Conservation (phyloP, 306 rosid genomes). For the Trifolium subterraneum region DNA sequence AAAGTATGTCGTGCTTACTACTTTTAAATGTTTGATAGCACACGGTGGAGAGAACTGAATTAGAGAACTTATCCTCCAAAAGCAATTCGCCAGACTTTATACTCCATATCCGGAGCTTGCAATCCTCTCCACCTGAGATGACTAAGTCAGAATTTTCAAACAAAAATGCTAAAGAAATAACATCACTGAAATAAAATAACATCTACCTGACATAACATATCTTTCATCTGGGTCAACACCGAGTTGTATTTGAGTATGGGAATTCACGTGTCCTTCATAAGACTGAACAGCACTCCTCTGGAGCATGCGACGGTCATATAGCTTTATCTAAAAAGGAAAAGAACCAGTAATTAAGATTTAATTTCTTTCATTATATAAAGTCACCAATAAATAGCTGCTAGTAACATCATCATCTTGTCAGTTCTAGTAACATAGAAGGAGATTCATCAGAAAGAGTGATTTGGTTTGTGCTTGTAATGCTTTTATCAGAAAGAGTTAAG, state of each 20-base stretch:
- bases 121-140: conserved; percentile 85
- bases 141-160: conserved; percentile 26
- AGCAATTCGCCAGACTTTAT: conserved; percentile 87
- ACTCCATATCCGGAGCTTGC: conserved; percentile 80
- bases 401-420: conserved; percentile 13
- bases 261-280: conserved; percentile 82
- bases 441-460: conserved; percentile 8
- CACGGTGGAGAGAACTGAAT: conserved; percentile 65
- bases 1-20: conserved; percentile 32
- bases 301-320: conserved; percentile 78
- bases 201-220: conserved; percentile 78
- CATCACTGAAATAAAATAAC: conserved; percentile 39
- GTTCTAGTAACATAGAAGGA: conserved; percentile 23
- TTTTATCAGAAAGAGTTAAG: conserved; percentile 1
- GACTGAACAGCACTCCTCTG: conserved; percentile 85
- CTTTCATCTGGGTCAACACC: conserved; percentile 85
- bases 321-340: conserved; percentile 60
- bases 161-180: conserved; percentile 27
- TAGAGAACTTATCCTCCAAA: conserved; percentile 77
- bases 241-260: conserved; percentile 71
- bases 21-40: conserved; percentile 62
- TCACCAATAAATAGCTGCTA: conserved; percentile 10
- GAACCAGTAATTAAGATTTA: conserved; percentile 26
- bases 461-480: background rate
- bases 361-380: conserved; percentile 3